phyloP scores from a whole-genome alignment of 345 rosid species.

The Limnanthes douglasii region DNA sequence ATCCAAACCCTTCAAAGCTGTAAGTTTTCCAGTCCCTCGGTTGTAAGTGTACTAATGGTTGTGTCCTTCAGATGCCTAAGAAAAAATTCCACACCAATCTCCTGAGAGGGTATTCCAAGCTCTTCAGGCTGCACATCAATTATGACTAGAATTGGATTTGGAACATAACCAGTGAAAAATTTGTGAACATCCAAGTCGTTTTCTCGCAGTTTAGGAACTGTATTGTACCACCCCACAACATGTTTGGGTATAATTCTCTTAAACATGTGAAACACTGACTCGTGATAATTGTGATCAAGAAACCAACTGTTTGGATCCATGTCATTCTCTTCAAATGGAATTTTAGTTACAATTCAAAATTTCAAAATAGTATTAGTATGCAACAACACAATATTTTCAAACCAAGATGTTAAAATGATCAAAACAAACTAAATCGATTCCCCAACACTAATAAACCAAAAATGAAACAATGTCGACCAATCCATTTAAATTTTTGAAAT shows the following conservation, averaged over 20 bases:
- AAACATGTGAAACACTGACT: slow-evolving; percentile 91
- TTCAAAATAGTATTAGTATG: slow-evolving; percentile 3
- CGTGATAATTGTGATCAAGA: slow-evolving; percentile 96
- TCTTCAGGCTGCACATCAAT: slow-evolving; percentile 85
- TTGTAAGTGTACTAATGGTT: slow-evolving; percentile 19
- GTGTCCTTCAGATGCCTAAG: slow-evolving; percentile 22
- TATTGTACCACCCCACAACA: slow-evolving; percentile 96
- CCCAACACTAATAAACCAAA: neutral
- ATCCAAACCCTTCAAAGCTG: slow-evolving; percentile 74
- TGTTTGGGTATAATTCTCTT: slow-evolving; percentile 95
- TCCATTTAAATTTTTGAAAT: neutral
- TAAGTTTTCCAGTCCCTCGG: slow-evolving; percentile 64
- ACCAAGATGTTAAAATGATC: neutral
- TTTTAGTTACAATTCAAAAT: slow-evolving; percentile 14
- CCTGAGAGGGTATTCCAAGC: slow-evolving; percentile 79
- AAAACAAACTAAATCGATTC: neutral
- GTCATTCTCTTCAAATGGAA: slow-evolving; percentile 96
- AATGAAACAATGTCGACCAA: neutral
- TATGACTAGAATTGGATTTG: slow-evolving; percentile 77
- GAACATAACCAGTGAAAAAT: slow-evolving; percentile 64
- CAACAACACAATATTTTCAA: neutral
- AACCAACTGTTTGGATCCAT: slow-evolving; percentile 89
- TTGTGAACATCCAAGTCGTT: slow-evolving; percentile 82
- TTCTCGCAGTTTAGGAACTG: slow-evolving; percentile 82
- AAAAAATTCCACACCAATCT: slow-evolving; percentile 47